Conservation (phyloP, 2,329 filamentous ascomycete species). For the Cladosporium sp. region DNA sequence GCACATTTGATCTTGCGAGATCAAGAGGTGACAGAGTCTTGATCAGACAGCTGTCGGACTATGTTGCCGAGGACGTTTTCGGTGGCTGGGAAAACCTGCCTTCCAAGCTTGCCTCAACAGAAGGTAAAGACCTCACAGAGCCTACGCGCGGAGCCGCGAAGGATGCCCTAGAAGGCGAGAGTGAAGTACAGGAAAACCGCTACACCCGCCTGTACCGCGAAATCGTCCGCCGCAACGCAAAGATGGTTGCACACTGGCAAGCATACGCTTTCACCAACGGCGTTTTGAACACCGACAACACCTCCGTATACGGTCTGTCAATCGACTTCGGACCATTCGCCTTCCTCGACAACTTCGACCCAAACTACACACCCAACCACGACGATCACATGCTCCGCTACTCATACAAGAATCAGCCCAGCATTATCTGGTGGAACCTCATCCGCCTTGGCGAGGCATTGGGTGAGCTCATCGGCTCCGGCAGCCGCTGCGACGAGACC, state of each 20-base stretch:
- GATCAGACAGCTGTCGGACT: constrained; percentile 71
- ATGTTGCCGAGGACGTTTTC: constrained; percentile 83
- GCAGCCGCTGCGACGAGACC: constrained; percentile 64
- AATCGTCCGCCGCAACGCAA: constrained; percentile 78
- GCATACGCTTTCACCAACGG: constrained; percentile 99
- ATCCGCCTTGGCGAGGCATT: constrained; percentile 85
- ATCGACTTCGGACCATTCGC: constrained; percentile 97
- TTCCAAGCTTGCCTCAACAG: constrained; percentile 44
- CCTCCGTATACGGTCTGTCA: constrained; percentile 79
- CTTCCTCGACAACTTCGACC: constrained; percentile 96
- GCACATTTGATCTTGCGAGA: constrained; percentile 91
- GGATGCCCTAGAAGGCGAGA: constrained; percentile 62
- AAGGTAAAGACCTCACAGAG: constrained; percentile 48
- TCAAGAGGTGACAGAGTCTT: constrained; percentile 73
- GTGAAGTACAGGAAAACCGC: constrained; percentile 71
- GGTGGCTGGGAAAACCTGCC: constrained; percentile 83
- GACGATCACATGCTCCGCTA: constrained; percentile 87
- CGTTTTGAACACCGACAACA: constrained; percentile 97
- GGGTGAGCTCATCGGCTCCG: constrained; percentile 82
- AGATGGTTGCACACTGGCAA: constrained; percentile 89
- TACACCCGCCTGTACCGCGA: constrained; percentile 85
- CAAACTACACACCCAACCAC: constrained; percentile 91
- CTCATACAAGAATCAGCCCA: constrained; percentile 88
- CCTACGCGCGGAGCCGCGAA: constrained; percentile 34
- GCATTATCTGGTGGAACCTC: constrained; percentile 98